Percentiles rank a stretch among this genome's conserved stretches.
Conservation (phyloP, 1,139 yeast genomes). For the Suhomyces chickasaworum region DNA sequence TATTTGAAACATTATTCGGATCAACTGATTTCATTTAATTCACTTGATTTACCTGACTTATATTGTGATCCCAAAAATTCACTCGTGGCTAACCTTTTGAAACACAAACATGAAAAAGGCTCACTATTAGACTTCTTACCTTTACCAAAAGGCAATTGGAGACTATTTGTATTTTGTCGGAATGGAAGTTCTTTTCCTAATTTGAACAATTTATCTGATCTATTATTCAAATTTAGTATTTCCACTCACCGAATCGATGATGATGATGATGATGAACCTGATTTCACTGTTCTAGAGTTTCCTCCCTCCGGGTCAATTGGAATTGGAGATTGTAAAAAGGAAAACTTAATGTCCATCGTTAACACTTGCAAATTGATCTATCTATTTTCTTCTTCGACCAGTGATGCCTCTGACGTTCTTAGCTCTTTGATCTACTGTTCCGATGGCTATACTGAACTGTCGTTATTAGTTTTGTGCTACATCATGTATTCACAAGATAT, state of each 20-base stretch:
- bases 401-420: slow-evolving; percentile 24
- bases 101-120: slow-evolving; percentile 1
- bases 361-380: slow-evolving; percentile 65
- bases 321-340: slow-evolving; percentile 64
- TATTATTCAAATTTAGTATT: slow-evolving; percentile 38
- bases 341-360: slow-evolving; percentile 56
- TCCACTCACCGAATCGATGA: slow-evolving; percentile 26
- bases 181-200: slow-evolving; percentile 65
- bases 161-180: slow-evolving; percentile 41
- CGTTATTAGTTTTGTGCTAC: slow-evolving; percentile 70
- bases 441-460: slow-evolving; percentile 92
- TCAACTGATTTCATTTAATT: slow-evolving; percentile 9
- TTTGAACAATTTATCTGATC: slow-evolving; percentile 33
- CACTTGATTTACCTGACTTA: slow-evolving; percentile 26
- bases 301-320: slow-evolving; percentile 87
- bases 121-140: slow-evolving; percentile 27
- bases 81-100: slow-evolving; percentile 33
- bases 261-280: slow-evolving; percentile 21
- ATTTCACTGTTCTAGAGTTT: slow-evolving; percentile 55
- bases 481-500: slow-evolving; percentile 66
- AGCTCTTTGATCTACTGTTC: slow-evolving; percentile 68
- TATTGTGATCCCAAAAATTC: slow-evolving; percentile 58
- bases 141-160: slow-evolving; percentile 42
- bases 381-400: slow-evolving; percentile 37
- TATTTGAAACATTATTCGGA: slow-evolving; percentile 13